A percentile compares a stretch with the other conserved stretches of the same genome.
phyloP scores from a whole-genome alignment of 202 grass and related monocot species.

The Panicum virgatum region DNA sequence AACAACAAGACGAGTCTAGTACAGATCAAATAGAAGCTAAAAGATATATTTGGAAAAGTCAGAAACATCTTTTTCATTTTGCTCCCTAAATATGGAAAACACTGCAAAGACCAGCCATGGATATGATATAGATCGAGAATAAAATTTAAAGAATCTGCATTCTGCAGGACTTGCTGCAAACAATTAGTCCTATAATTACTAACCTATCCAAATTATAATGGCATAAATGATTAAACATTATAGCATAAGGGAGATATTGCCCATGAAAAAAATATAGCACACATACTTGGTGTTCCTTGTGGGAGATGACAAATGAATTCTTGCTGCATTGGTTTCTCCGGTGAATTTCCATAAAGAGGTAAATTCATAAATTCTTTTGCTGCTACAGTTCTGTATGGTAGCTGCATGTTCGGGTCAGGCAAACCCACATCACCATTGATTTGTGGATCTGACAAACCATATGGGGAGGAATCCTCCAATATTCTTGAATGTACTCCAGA shows the following conservation, averaged over 20 bases:
- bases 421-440: constrained; percentile 53
- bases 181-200: not conserved
- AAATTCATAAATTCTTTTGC: constrained; percentile 49
- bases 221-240: constrained; percentile 20
- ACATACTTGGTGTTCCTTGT: constrained; percentile 66
- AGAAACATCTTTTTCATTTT: not conserved
- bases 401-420: constrained; percentile 47
- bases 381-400: constrained; percentile 39
- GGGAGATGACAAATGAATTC: constrained; percentile 53
- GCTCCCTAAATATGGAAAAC: not conserved
- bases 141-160: constrained; percentile 13
- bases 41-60: constrained; percentile 5
- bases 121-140: not conserved
- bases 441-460: constrained; percentile 50
- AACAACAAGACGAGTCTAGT: not conserved
- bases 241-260: not conserved
- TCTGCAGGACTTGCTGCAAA: not conserved
- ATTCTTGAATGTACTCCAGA: constrained; percentile 54
- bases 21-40: constrained; percentile 23
- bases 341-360: constrained; percentile 47
- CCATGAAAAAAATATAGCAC: constrained; percentile 11
- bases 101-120: not conserved
- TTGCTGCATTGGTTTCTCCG: constrained; percentile 42
- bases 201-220: constrained; percentile 11
- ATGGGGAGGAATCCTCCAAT: constrained; percentile 43